Conservation (phyloP, 2,329 filamentous ascomycete genomes). For the Aspergillus sojae region DNA sequence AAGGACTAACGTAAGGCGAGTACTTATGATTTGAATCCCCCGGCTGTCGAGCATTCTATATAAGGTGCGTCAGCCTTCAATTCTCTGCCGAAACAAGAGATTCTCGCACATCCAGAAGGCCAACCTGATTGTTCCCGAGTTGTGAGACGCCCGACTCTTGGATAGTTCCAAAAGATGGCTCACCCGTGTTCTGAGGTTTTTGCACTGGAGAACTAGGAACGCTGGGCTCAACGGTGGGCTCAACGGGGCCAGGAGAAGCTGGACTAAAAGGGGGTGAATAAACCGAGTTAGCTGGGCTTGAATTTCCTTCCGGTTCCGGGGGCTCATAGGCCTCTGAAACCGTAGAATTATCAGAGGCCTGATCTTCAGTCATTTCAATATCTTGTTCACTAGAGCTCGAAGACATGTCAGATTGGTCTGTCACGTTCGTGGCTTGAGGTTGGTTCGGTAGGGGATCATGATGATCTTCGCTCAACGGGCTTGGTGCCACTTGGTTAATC, state of each 20-base stretch:
- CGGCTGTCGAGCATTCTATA: constrained; percentile 29
- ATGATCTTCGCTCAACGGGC: neutral
- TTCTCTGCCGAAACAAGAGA: constrained; percentile 17
- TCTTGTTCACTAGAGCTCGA: constrained; percentile 11
- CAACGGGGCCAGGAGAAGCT: constrained; percentile 37
- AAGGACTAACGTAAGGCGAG: constrained; percentile 78
- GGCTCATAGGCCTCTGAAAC: constrained; percentile 61
- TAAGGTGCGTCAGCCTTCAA: constrained; percentile 30
- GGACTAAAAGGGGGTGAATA: constrained; percentile 49
- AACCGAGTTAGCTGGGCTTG: constrained; percentile 29
- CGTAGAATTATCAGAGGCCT: constrained; percentile 32
- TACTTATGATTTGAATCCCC: constrained; percentile 35
- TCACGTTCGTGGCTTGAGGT: constrained; percentile 6
- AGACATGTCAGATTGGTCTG: constrained; percentile 7
- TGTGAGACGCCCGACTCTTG: constrained; percentile 31
- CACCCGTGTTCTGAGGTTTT: constrained; percentile 24
- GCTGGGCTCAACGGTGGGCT: constrained; percentile 30
- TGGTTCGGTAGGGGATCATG: constrained; percentile 15
- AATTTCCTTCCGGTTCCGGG: constrained; percentile 43
- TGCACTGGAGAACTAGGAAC: constrained; percentile 25
- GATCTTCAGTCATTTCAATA: constrained; percentile 15
- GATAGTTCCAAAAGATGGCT: constrained; percentile 35
- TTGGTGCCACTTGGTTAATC: constrained; percentile 11
- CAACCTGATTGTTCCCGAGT: constrained; percentile 28
- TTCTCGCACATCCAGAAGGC: constrained; percentile 37